A percentile compares a stretch with the other conserved stretches of the same genome.
Evolutionary conservation across 768 basidiomycete genomes (phyloP).

Genomic region (Strobilomyces dryophilus): DNA sequence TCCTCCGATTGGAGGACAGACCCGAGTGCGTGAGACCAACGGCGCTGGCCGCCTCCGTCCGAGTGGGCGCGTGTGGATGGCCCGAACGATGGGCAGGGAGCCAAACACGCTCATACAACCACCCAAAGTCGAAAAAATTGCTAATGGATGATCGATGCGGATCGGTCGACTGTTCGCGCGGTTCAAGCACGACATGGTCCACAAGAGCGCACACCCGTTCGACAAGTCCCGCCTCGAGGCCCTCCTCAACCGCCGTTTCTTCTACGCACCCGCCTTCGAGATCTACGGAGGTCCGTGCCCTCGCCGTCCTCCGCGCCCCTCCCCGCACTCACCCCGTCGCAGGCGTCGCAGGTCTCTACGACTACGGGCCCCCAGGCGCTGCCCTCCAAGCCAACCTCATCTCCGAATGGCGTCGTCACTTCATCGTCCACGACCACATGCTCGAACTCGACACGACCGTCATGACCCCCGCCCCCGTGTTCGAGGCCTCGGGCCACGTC

Average conservation of each 20-base stretch:
- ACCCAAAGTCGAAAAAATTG: neutral
- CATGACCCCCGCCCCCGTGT: conserved; percentile 93
- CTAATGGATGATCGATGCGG: conserved; percentile 12
- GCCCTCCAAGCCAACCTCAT: conserved; percentile 96
- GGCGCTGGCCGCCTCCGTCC: too few species aligned
- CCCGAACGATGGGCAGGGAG: neutral
- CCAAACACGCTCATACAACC: neutral
- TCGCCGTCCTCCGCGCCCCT: too few species aligned
- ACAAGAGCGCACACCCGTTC: conserved; percentile 84
- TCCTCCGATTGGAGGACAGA: too few species aligned
- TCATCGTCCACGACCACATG: conserved; percentile 98
- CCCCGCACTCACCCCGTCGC: neutral
- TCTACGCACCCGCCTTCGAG: conserved; percentile 97
- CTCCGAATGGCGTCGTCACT: conserved; percentile 94
- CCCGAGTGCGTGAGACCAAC: too few species aligned
- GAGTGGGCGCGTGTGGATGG: too few species aligned
- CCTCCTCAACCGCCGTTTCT: conserved; percentile 86
- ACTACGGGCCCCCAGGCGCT: conserved; percentile 96
- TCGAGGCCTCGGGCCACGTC: conserved; percentile 96
- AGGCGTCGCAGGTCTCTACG: conserved; percentile 95
- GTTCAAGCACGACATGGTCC: conserved; percentile 39
- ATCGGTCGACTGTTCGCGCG: conserved; percentile 3
- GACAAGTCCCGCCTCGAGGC: conserved; percentile 84
- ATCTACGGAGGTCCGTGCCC: conserved; percentile 84
- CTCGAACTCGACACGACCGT: conserved; percentile 97